Conservation (phyloP, 116 monocot genomes). For the Papilionanthe hybrid region DNA sequence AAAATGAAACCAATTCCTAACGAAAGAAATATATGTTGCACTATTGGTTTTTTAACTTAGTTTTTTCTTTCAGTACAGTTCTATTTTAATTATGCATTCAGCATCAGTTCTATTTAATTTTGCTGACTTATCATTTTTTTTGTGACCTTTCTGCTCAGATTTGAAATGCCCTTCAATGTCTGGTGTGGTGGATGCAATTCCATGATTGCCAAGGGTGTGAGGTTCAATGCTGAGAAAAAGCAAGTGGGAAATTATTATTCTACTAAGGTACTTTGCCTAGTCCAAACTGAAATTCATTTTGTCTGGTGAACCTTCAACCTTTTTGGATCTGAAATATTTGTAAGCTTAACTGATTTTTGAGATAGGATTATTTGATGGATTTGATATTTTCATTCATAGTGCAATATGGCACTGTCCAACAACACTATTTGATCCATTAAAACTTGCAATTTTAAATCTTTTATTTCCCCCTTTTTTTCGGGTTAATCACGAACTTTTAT, state of each 20-base stretch:
- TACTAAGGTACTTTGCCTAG: conserved; percentile 60
- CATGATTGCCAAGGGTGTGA: conserved; percentile 99
- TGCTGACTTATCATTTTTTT: not conserved
- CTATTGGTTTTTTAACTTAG: not conserved
- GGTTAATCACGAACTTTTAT: not conserved
- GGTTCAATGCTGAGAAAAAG: conserved; percentile 99
- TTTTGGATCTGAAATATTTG: not conserved
- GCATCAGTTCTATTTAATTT: not conserved
- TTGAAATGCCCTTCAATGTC: conserved; percentile 97
- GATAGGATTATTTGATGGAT: not conserved
- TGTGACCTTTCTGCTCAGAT: conserved; percentile 37
- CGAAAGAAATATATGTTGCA: not conserved
- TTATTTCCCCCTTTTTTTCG: not conserved
- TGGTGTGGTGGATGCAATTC: conserved; percentile 99
- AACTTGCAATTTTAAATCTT: no score
- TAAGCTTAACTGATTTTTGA: conserved; percentile 1
- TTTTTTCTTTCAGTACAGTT: not conserved
- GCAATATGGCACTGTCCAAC: not conserved
- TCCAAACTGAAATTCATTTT: not conserved
- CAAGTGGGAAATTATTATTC: conserved; percentile 99
- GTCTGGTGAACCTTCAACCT: not conserved
- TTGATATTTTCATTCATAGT: not conserved
- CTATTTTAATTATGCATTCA: no score
- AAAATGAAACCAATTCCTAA: not conserved
- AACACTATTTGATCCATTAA: not conserved